Base-by-base conservation (phyloP, 73 alveolate species). In the Paramecium caudatum region DNA sequence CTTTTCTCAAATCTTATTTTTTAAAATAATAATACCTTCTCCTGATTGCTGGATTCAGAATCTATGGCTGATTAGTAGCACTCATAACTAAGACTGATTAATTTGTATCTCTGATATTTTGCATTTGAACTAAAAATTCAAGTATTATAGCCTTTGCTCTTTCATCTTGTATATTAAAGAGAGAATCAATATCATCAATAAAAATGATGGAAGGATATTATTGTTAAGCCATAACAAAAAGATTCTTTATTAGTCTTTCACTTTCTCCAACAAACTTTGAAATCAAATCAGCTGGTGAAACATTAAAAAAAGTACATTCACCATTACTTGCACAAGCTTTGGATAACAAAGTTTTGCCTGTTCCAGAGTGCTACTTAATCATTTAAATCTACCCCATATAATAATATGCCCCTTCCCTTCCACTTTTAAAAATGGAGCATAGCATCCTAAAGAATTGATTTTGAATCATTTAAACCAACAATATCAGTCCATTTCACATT, bases 311-410 rank as follows among this genome's bases (percentile, higher is more conserved):
- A 9, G 99, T 97, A 15, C 98, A 94, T 69, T 95, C 93, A n/a
- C 98, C 91, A 82, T 91, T 91, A n/a, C 96, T 88, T 4, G 98
- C 99, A 9, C 96, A 94, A 3, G 99, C 99, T 90, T 97, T 98
- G 1, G 99, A 99, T 46, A 98, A 96, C 91, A 98, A 84, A 3
- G 99, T 98, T 88, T 98, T 98, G 23, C 99, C 99, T 17, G 99
- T 98, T 47, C 98, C 99, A 50, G 97, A 99, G 17, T 97, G 99
- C 68, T 65, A 32, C 17, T 10, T 65, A 12, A 4, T 8, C 19
- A 33, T 65, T 17, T 33, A 10, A 32, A 3, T 65, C 5, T 65
- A 65, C 83, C 39, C 98, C 99, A 93, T 91, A 97, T 90, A 98
- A 85, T 65, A 98, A 91, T 16, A 98, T 97, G 0, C 99, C 99